Base-by-base conservation (phyloP, 176 grass and related monocot genomes). In the Bothriochloa decipiens region DNA sequence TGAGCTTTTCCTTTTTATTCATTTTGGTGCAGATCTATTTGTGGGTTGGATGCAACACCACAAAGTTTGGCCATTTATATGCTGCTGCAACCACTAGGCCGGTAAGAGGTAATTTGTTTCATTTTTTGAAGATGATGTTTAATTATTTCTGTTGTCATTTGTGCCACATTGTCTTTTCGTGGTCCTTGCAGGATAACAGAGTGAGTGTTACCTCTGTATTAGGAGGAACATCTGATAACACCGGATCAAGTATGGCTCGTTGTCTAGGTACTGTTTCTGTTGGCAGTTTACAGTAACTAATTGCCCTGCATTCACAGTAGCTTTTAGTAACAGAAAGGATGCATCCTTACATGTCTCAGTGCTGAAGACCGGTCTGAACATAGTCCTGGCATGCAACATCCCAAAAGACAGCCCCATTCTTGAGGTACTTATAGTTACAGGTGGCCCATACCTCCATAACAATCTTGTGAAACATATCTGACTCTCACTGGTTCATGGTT, bases 11-110 rank as follows among this genome's bases (percentile, higher is more conserved):
- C 72, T 13, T 32, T 14, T 14, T 85, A 18, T 81, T 2, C 28
- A 7, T 75, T 67, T 61, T 25, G 22, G 29, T 90, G 23, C 85
- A 98, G 93, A 94, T 98, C 14, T 98, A 92, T 89, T 87, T 71
- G 68, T 98, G 96, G 96, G 70, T 99, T 62, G 96, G 96, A 68
- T 99, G 93, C 75, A 99, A 94, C 64, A 78, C 93, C 61, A 75
- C 88, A 23, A 99, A 92, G 50, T 93, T 96, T 78, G 91, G 96
- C 16, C 87, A 96, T 87, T 76, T 99, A 74, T 96, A 99, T 79
- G 96, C 96, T 76, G 93, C 96, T 78, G 93, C 96, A 72, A 87
- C 81, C 33, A 94, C 93, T 89, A 52, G 89, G 40, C 89, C 83
- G 67, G 93, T 98, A 94, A 80, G 25, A n/a, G 25, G 25, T 26